Conservation (phyloP, 148 eudicot genomes). For the Salicornia ramosissima region DNA sequence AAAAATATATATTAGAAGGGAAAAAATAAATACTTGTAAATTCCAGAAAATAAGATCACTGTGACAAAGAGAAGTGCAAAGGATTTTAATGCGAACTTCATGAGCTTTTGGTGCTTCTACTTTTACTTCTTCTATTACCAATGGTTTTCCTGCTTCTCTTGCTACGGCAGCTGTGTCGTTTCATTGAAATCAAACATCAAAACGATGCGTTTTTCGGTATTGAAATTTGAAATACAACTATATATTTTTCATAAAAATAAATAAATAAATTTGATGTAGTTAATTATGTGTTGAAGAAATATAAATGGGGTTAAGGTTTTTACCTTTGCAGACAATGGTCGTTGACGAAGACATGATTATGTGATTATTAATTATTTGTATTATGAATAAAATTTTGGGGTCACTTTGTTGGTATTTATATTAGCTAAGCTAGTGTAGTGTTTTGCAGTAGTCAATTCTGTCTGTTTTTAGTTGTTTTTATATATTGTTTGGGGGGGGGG, state of each 20-base stretch:
- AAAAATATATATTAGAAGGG: no score
- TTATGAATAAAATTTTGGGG: no score
- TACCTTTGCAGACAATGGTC: slow-evolving; percentile 24
- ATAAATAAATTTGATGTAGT: neutral
- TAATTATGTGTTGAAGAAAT: neutral
- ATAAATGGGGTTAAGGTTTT: neutral
- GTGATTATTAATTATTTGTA: no score
- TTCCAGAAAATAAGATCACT: slow-evolving; percentile 69
- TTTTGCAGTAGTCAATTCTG: no score
- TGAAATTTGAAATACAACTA: no score
- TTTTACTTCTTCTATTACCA: slow-evolving; percentile 71
- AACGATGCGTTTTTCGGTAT: neutral
- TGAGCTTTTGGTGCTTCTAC: slow-evolving; percentile 60
- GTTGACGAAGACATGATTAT: slow-evolving; percentile 7
- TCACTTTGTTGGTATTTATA: no score
- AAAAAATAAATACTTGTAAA: slow-evolving; percentile 34
- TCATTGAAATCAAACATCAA: neutral
- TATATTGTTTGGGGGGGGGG: no score
- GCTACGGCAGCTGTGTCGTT: slow-evolving; percentile 66
- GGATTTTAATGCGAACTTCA: slow-evolving; percentile 73
- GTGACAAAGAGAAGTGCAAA: slow-evolving; percentile 84
- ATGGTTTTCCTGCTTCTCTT: slow-evolving; percentile 72
- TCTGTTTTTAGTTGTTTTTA: no score
- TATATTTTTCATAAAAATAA: no score
- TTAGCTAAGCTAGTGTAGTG: no score